These are phyloP conservation scores for Phaseolus lunatus DNA, from an alignment of 306 rosid species.

Conservation along the genomic window DNA sequence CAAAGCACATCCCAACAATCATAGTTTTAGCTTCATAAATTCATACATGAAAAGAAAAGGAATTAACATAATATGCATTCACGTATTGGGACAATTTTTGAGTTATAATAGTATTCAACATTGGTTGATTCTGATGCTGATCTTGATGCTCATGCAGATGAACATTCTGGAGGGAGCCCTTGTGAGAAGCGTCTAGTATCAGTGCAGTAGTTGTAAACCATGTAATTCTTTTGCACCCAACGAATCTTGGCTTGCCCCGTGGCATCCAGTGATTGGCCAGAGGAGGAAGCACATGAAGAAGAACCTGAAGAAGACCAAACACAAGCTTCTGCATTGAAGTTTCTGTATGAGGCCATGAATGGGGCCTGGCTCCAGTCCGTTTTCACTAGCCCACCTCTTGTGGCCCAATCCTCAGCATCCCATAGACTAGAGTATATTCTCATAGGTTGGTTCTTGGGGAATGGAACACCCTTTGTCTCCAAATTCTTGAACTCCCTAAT, in stretches of 20 bases:
- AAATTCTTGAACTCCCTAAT: conserved; percentile 69
- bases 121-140: neutral
- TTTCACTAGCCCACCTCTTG: conserved; percentile 72
- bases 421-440: conserved; percentile 65
- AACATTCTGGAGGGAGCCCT: conserved; percentile 54
- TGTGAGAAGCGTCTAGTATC: conserved; percentile 59
- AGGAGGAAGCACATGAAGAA: conserved; percentile 38
- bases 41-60: conserved; percentile 4
- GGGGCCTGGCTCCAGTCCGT: conserved; percentile 72
- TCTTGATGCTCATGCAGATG: conserved; percentile 4
- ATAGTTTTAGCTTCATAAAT: neutral
- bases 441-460: conserved; percentile 64
- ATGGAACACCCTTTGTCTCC: conserved; percentile 62
- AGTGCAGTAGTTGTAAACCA: conserved; percentile 64
- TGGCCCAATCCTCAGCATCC: conserved; percentile 75
- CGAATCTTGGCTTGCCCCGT: conserved; percentile 48
- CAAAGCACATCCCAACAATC: neutral
- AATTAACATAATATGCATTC: neutral
- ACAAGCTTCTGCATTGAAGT: conserved; percentile 58
- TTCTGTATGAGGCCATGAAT: conserved; percentile 63
- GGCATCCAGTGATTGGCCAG: conserved; percentile 43
- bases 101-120: neutral
- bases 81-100: neutral
- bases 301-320: conserved; percentile 51
- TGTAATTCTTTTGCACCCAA: conserved; percentile 59